Percentiles rank a stretch among this genome's conserved stretches.
These are phyloP conservation scores for Fusarium euwallaceae DNA, from an alignment of 2,329 filamentous ascomycete genomes.

Conservation along the genomic window DNA sequence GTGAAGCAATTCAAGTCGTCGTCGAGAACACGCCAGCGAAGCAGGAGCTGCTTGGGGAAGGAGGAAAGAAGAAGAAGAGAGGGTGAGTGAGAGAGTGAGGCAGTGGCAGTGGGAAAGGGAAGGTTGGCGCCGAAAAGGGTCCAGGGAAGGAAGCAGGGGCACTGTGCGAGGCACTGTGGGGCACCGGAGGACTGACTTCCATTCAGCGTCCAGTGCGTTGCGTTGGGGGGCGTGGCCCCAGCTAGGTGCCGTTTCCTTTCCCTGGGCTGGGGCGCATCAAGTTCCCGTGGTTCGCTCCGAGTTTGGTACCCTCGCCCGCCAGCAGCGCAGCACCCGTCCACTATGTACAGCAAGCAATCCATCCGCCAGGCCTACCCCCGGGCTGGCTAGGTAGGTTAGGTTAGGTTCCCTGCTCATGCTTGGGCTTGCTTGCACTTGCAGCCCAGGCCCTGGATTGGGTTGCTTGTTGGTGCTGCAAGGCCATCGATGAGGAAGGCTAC, in stretches of 20 bases:
- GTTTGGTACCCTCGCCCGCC: slow-evolving; percentile 12
- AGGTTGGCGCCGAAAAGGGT: slow-evolving; percentile 41
- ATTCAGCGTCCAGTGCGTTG: neutral
- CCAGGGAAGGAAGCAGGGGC: slow-evolving; percentile 27
- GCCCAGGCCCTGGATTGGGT: neutral
- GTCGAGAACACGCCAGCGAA: slow-evolving; percentile 46
- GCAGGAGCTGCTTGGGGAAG: slow-evolving; percentile 45
- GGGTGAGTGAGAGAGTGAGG: slow-evolving; percentile 26
- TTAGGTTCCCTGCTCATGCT: slow-evolving; percentile 1
- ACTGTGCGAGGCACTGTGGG: slow-evolving; percentile 31
- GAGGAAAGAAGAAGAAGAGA: slow-evolving; percentile 42
- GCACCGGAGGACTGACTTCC: slow-evolving; percentile 4
- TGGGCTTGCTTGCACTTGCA: slow-evolving; percentile 5
- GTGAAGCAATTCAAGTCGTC: slow-evolving; percentile 49
- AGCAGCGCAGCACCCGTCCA: slow-evolving; percentile 7
- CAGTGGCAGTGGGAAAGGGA: slow-evolving; percentile 38
- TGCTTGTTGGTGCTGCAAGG: slow-evolving; percentile 5
- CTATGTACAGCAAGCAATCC: neutral
- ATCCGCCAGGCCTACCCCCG: neutral
- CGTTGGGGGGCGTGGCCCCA: slow-evolving; percentile 37
- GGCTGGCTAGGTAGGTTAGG: neutral
- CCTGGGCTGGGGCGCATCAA: slow-evolving; percentile 33
- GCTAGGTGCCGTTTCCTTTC: slow-evolving; percentile 40
- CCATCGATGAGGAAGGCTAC: neutral
- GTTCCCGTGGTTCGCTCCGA: slow-evolving; percentile 33